Evolutionary conservation across 495 filamentous ascomycete genomes (phyloP), one percentile per base, ranked within the genome.

Genomic region (Talaromyces wortmannii): DNA sequence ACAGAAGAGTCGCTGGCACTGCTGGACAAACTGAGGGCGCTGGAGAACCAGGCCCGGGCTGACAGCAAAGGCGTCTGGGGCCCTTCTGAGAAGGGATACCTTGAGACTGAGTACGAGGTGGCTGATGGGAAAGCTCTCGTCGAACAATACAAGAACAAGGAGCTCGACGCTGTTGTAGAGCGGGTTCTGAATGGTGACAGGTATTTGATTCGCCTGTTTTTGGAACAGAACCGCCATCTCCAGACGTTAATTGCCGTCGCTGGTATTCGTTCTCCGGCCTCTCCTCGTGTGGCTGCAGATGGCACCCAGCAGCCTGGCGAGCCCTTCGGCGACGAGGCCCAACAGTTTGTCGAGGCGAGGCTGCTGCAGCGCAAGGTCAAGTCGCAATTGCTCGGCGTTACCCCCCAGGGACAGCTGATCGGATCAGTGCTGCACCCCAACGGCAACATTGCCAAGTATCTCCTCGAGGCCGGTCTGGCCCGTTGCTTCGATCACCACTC

Each of bases 401-500:
- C 89, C 48, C 90, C 90, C 0, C 91, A 96, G 66, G 83, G 83
- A 46, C 90, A 94, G 62, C 77, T 96, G 15, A 81, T 97, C 57
- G 90, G 83, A 45, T 79, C 80, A 33, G 79, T 99, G 23, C 77
- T 88, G 44, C 95, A 97, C 69, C 90, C 90, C 17, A 84, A 87
- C 18, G 95, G 95, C 48, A 95, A 88, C 68, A 94, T 99, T 67
- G 90, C 91, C 30, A 87, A 87, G 54, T 89, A 91, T 67, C 69
- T 97, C 13, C 84, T 97, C 29, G 83, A 90, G 58, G 89, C 88
- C 46, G 95, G 95, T 59, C 74, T 97, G 43, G 95, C 92, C 43
- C 81, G 90, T 60, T 97, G 94, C 76, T 86, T 88, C 44, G 95
- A 99, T 67, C 89, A 89, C 70, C 95, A 99, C 70, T 94, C 90